Evolutionary conservation across 148 eudicot genomes (phyloP).

Genomic region (Rhododendron kiyosumense): DNA sequence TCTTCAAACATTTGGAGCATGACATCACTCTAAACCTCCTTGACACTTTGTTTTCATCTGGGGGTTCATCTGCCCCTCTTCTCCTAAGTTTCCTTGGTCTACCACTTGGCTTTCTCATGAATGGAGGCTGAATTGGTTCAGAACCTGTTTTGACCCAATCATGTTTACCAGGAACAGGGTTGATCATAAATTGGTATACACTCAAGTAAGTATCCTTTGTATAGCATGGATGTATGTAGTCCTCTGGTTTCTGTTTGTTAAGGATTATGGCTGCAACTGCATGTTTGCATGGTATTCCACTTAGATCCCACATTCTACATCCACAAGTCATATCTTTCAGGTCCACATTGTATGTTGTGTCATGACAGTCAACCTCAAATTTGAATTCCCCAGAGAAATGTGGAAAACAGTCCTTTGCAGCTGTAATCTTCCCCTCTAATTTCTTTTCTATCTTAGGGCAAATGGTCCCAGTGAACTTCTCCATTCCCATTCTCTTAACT

Average conservation of each 20-base stretch:
- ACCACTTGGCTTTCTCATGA: neutral
- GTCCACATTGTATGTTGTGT: neutral
- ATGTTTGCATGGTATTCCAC: conserved; percentile 5
- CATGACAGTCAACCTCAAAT: neutral
- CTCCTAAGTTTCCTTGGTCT: neutral
- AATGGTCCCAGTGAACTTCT: neutral
- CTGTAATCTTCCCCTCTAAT: neutral
- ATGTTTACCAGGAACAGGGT: neutral
- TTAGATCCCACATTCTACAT: conserved; percentile 1
- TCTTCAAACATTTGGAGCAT: too few species aligned
- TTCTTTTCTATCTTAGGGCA: neutral
- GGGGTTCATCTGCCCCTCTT: neutral
- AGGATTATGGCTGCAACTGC: neutral
- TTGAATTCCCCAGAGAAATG: neutral
- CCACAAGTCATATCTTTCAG: neutral
- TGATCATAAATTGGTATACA: neutral
- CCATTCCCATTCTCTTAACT: neutral
- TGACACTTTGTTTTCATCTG: too few species aligned
- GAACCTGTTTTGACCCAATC: neutral
- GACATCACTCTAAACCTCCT: too few species aligned
- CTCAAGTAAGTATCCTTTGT: neutral
- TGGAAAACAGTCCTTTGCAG: neutral
- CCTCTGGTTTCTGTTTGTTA: neutral
- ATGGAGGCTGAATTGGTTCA: neutral
- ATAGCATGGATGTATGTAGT: neutral